Conservation (phyloP, 2,329 filamentous ascomycete species). For the Zymoseptoria tritici region DNA sequence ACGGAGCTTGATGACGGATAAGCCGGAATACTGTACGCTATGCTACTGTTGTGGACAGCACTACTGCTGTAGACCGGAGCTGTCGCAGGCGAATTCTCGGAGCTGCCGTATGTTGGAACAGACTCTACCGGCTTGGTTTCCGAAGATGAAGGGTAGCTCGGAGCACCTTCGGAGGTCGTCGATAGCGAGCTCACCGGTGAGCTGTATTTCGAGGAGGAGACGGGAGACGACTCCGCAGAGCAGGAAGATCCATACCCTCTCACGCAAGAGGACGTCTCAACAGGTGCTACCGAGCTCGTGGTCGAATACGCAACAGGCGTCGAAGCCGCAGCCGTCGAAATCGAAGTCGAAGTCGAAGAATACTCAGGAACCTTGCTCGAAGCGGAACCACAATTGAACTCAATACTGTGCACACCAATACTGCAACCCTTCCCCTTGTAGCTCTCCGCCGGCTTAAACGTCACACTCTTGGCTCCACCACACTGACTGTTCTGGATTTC, state of each 20-base stretch:
- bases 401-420: constrained; percentile 66
- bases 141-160: not conserved
- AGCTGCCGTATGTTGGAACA: not conserved
- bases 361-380: constrained; percentile 24
- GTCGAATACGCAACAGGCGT: constrained; percentile 10
- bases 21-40: constrained; percentile 2
- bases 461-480: constrained; percentile 79
- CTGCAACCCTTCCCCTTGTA: constrained; percentile 44
- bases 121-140: not conserved
- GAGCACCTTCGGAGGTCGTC: not conserved
- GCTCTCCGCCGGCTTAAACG: constrained; percentile 47
- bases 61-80: not conserved
- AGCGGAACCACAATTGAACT: constrained; percentile 60
- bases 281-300: constrained; percentile 15
- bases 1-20: constrained; percentile 10
- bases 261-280: constrained; percentile 8
- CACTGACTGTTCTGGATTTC: constrained; percentile 79
- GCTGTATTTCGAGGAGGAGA: not conserved
- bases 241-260: constrained; percentile 1
- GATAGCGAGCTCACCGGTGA: not conserved
- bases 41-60: not conserved
- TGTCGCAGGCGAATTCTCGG: not conserved
- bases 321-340: not conserved
- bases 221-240: constrained; percentile 8
- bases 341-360: constrained; percentile 23